These are phyloP conservation scores for Ascochyta pisi DNA, from an alignment of 2,329 filamentous ascomycete species.

Conservation along the genomic window DNA sequence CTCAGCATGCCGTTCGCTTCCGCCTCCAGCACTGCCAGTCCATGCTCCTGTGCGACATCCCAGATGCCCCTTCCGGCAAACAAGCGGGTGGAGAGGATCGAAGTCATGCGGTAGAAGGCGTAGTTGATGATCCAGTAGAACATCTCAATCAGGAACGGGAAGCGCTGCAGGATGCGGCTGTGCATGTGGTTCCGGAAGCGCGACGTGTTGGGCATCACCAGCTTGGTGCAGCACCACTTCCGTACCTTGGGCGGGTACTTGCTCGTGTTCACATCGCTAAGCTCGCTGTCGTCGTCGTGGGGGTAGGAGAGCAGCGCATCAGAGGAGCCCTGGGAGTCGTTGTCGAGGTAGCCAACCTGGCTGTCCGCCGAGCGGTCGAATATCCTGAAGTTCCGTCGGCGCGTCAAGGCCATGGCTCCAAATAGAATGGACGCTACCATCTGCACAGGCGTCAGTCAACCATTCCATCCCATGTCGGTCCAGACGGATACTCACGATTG, in stretches of 20 bases:
- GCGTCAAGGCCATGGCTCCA: conserved; percentile 57
- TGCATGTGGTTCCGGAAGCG: conserved; percentile 67
- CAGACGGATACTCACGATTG: conserved; percentile 39
- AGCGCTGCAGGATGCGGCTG: conserved; percentile 69
- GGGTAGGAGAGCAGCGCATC: conserved; percentile 50
- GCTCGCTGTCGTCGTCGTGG: conserved; percentile 47
- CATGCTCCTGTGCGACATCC: conserved; percentile 63
- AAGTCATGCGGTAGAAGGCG: conserved; percentile 67
- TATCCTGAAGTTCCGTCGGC: conserved; percentile 54
- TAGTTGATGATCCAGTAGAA: conserved; percentile 75
- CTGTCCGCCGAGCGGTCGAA: conserved; percentile 39
- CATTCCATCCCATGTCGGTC: not conserved
- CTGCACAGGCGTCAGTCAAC: conserved; percentile 33
- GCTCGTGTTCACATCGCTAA: conserved; percentile 43
- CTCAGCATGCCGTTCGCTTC: conserved; percentile 60
- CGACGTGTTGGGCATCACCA: conserved; percentile 65
- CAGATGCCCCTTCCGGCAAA: conserved; percentile 63
- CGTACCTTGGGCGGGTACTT: conserved; percentile 59
- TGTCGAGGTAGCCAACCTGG: conserved; percentile 43
- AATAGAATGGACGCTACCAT: conserved; percentile 60
- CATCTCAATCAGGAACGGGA: conserved; percentile 75
- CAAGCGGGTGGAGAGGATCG: conserved; percentile 58
- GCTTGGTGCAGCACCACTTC: conserved; percentile 58
- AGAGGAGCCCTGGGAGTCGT: conserved; percentile 45
- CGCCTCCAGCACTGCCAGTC: conserved; percentile 61